A percentile compares a stretch with the other conserved stretches of the same genome.
Conservation (phyloP, 768 basidiomycete genomes). For the Infundibulicybe gibba region DNA sequence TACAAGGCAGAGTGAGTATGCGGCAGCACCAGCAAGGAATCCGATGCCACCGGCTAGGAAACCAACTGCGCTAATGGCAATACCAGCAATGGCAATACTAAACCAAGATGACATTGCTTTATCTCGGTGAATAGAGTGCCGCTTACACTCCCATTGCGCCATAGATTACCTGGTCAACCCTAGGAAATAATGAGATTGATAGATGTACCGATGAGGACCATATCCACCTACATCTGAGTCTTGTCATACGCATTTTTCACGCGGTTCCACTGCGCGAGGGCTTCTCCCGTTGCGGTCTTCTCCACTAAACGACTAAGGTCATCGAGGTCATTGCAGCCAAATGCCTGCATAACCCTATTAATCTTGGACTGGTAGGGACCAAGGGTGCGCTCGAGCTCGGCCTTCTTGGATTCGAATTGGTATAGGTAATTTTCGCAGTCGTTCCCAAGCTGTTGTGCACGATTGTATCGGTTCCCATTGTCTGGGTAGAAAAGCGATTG, state of each 20-base stretch:
- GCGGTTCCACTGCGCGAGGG: constrained; percentile 10
- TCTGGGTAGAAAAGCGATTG: constrained; percentile 12
- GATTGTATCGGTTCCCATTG: constrained; percentile 10
- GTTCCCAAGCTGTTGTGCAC: constrained; percentile 11
- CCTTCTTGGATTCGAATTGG: constrained; percentile 5
- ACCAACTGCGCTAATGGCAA: constrained; percentile 8
- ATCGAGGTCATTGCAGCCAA: constrained; percentile 9
- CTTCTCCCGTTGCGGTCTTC: constrained; percentile 8
- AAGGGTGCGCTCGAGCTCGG: constrained; percentile 6
- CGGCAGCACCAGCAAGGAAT: constrained; percentile 7
- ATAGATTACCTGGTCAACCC: constrained; percentile 10
- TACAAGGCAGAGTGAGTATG: not conserved
- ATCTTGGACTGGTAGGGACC: constrained; percentile 11
- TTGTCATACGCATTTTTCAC: constrained; percentile 9
- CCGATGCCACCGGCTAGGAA: constrained; percentile 11
- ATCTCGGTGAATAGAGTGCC: too few species aligned
- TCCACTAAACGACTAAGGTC: constrained; percentile 8
- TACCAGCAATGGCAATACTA: constrained; percentile 8
- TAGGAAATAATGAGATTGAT: not conserved
- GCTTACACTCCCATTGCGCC: constrained; percentile 4
- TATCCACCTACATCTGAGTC: constrained; percentile 5
- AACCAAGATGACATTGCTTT: too few species aligned
- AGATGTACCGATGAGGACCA: too few species aligned
- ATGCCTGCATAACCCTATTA: constrained; percentile 7
- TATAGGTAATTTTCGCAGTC: constrained; percentile 9